Base-by-base conservation (phyloP, 768 basidiomycete genomes). In the Macrolepiota albuminosa region DNA sequence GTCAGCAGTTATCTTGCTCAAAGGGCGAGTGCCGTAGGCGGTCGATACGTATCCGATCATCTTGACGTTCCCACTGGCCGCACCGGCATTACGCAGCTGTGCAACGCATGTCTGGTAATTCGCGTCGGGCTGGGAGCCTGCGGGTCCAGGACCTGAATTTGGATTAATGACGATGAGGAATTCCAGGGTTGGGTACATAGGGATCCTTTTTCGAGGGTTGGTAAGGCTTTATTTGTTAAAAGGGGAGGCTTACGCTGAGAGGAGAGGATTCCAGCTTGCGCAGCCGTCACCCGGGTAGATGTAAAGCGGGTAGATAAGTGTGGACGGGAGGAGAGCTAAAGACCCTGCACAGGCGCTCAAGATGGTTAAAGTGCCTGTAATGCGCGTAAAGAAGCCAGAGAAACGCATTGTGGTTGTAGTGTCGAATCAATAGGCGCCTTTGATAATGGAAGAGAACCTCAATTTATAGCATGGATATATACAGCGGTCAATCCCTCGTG, bases 91-190 rank as follows among this genome's bases (percentile, higher is more conserved):
- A 33, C 63, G 62, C 37, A 69, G 61, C 63, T 54, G 24, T 21
- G 66, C 31, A 55, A 72, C 63, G 60, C 75, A 75, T 4, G 65
- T 47, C 59, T 73, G 73, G 61, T 71, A 76, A 51, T 64, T 66
- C 0, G 68, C 29, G 54, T 70, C 70, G 7, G 73, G 72, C 57
- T 73, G 71, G 4, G 67, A 60, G 37, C 64, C 66, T 0, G 56
- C 54, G 34, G 54, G 57, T 3, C 71, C 73, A 1, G 74, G 74
- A 1, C 74, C 72, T 33, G 67, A 71, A 53, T 58, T 56, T 0
- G 73, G 75, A 60, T 76, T 73, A 36, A 73, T 61, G 46, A 76
- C 60, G 31, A 74, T 29, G 59, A 65, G 62, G 66, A 74, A 75
- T 4, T 68, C 67, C 6, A 73, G 57, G 4, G 54, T 62, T 9